Evolutionary conservation across 768 basidiomycete species (phyloP).

Genomic region (Lactifluus piperatus): DNA sequence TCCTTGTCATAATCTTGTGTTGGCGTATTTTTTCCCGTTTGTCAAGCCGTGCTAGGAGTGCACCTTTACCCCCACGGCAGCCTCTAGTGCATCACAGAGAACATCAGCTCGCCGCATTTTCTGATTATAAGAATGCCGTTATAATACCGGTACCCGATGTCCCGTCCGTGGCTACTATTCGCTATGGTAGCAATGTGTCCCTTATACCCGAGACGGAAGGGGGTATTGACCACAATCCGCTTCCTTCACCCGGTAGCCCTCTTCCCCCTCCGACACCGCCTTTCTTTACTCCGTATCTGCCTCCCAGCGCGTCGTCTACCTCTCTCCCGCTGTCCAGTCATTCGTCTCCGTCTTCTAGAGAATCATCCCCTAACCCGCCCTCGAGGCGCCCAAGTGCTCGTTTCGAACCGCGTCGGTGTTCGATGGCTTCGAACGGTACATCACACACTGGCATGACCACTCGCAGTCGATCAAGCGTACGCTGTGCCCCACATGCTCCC

Average conservation of each 20-base stretch:
- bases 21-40: constrained; percentile 31
- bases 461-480: constrained; percentile 26
- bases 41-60: constrained; percentile 27
- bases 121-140: constrained; percentile 23
- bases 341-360: neutral
- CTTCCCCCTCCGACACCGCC: constrained; percentile 4
- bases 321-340: constrained; percentile 3
- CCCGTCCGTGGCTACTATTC: constrained; percentile 21
- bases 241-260: neutral
- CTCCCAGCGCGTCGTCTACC: constrained; percentile 1
- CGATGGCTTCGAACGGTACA: constrained; percentile 5
- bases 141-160: constrained; percentile 21
- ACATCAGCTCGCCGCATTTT: constrained; percentile 37
- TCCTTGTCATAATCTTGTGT: constrained; percentile 32
- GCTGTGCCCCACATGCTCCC: constrained; percentile 54
- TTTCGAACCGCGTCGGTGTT: neutral
- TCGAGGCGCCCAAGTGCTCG: neutral
- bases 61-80: constrained; percentile 56
- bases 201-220: constrained; percentile 23
- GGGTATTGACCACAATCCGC: neutral
- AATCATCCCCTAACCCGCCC: neutral
- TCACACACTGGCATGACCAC: constrained; percentile 6
- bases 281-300: neutral
- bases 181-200: constrained; percentile 30
- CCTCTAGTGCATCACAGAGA: constrained; percentile 55